Evolutionary conservation across 2,329 filamentous ascomycete genomes (phyloP), one percentile per base, ranked within the genome.

Genomic region (Thielaviopsis musarum): DNA sequence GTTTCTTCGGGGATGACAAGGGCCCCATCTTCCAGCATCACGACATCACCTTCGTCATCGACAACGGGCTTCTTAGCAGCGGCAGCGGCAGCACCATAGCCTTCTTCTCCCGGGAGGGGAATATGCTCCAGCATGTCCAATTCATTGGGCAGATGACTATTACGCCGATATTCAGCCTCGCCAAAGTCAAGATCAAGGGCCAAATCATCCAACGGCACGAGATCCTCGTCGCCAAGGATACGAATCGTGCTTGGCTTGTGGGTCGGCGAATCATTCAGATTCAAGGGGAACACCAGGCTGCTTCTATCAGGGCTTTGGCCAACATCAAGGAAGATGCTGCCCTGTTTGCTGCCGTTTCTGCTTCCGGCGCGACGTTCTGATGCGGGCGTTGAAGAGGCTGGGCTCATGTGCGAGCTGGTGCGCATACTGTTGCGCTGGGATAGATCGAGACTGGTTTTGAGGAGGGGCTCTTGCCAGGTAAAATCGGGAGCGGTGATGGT

Each of bases 401-500:
- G 60, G 26, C 60, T 62, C 60, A 62, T 62, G 24, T 56, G 38
- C 6, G 60, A 62, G 15, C 57, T 59, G n/a, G 54, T 57, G 19
- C 51, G 56, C 21, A 58, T 41, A 13, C 45, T 55, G 7, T 58
- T 24, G 21, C 34, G 45, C 19, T 56, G 54, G 15, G 48, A 54
- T 6, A 45, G 54, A 6, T 24, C 26, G 12, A 56, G n/a, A n/a
- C 49, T 59, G 2, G 59, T 58, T 10, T 54, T 54, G 26, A 62
- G 49, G 28, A 48, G 54, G 28, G 60, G 38, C 45, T 62, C 57
- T n/a, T 58, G 28, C 21, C 57, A 62, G 45, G 70, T 71, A 34
- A 77, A 65, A 41, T 83, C 75, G 1, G 83, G 80, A 26, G 89
- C 73, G 38, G 75, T 73, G 49, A 63, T 58, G 38, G 83, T 75